These are phyloP conservation scores for Acephala macrosclerotiorum DNA, from an alignment of 2,329 filamentous ascomycete genomes.

Conservation along the genomic window DNA sequence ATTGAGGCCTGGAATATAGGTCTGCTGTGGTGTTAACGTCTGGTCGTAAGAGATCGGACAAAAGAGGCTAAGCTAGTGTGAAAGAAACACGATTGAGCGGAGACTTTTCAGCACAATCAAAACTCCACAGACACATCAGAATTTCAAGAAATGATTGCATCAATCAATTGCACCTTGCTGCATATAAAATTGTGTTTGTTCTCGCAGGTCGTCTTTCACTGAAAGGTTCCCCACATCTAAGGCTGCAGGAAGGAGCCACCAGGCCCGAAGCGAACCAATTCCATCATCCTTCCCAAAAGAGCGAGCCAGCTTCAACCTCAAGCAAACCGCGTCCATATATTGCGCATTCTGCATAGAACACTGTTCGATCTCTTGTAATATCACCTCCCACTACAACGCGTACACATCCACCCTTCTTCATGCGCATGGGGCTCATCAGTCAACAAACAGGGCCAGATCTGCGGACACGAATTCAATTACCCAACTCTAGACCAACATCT, in stretches of 20 bases:
- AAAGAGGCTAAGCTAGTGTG: background rate
- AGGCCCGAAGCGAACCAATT: conserved; percentile 16
- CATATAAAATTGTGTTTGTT: background rate
- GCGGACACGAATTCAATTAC: conserved; percentile 38
- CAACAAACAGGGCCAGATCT: conserved; percentile 37
- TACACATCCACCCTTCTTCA: conserved; percentile 23
- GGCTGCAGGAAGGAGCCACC: conserved; percentile 1
- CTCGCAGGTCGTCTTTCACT: background rate
- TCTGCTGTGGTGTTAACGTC: background rate
- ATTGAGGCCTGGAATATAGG: background rate
- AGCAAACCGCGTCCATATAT: background rate
- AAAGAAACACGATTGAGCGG: background rate
- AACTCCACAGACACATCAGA: background rate
- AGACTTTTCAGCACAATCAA: background rate
- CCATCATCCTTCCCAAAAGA: conserved; percentile 12
- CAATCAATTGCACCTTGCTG: background rate
- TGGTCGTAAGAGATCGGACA: background rate
- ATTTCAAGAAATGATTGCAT: background rate
- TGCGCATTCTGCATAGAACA: background rate
- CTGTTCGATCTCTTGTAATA: background rate
- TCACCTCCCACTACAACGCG: conserved; percentile 11
- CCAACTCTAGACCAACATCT: conserved; percentile 29
- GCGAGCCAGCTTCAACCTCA: conserved; percentile 14
- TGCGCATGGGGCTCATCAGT: conserved; percentile 39
- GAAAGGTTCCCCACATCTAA: conserved; percentile 9